Base-by-base conservation (phyloP, 495 filamentous ascomycete species). In the Podospora pseudopauciseta region DNA sequence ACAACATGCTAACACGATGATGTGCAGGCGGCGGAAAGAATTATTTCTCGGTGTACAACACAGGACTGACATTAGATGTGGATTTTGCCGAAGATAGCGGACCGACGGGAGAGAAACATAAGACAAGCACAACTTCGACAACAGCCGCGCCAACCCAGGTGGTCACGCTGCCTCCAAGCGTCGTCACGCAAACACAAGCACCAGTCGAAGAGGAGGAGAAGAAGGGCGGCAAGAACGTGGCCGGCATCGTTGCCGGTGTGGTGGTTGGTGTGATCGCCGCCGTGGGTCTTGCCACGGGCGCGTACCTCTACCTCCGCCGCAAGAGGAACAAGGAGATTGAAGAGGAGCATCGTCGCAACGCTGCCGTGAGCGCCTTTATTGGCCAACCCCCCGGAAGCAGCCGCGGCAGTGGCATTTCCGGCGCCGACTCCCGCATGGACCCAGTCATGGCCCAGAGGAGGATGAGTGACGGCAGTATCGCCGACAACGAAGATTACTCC, bases 401-500 rank as follows among this genome's bases (percentile, higher is more conserved):
- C 60, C 81, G 84, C 66, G 83, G 84, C 67, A 80, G 81, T 30
- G 83, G 84, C 67, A 80, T 81, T 39, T 89, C 90, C 30, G 88
- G 90, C 82, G 84, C 85, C 11, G 94, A 98, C 78, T 89, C 91
- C 58, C 87, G 96, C 26, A 90, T 97, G 68, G 95, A 99, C 70
- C 92, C 94, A 26, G 88, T 90, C 62, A 91, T 97, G 89, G 87
- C 88, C 66, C 88, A 95, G 71, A 85, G 93, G 74, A 87, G 95
- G 77, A 88, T 94, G 82, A 98, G 95, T 79, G 92, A 94, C 79
- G 95, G 94, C 72, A 97, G 94, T 80, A 98, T 99, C 76, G 94
- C 94, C 72, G 96, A 99, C 77, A 95, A 97, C 80, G 88, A 96
- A 77, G 95, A 98, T 79, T 99, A 97, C 80, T 97, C 95, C 67